Evolutionary conservation across 345 rosid species (phyloP), one percentile per base, ranked within the genome.

Genomic region (Litchi chinensis): DNA sequence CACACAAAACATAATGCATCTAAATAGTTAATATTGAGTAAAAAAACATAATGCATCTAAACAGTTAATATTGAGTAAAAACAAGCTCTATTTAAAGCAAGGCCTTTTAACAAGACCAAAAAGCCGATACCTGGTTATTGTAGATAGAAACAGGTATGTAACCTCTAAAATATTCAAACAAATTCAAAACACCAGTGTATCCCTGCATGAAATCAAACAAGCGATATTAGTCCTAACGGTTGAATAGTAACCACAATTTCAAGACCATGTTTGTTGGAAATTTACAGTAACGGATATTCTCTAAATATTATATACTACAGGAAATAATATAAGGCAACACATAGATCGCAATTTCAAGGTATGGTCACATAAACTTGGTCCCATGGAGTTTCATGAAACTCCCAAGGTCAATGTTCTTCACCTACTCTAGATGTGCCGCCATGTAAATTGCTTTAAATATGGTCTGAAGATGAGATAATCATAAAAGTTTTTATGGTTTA

Each of bases 111-210:
- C 52, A n/a, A 65, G 7, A 67, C 71, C 12, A 70, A 68, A 66
- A 75, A 16, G 44, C 7, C 3, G 3, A 39, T 88, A 93, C 99
- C 97, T 94, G 99, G 82, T 91, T 96, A 81, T 93, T 91, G 87
- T 86, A 92, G 46, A 96, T 90, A 77, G 82, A 81, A 66, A 81
- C 80, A 52, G 99, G 98, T 79, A 96, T 90, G 82, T 74, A 89
- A 72, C 87, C 74, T 24, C 90, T 90, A 15, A 86, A 52, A 78
- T 71, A 87, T 87, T 96, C 98, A 2, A 94, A 88, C 82, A 85
- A 74, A 85, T 96, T 96, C 90, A 96, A 83, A 77, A 86, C 1
- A 69, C 97, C 92, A 1, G 99, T 94, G 85, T 88, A 96, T 19
- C 89, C 97, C 99, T 95, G 92, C 86, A 88, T 79, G 46, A 83